Percentiles rank a stretch among this genome's conserved stretches.
Conservation (phyloP, 2,329 filamentous ascomycete genomes). For the Dichotomopilus funicola region DNA sequence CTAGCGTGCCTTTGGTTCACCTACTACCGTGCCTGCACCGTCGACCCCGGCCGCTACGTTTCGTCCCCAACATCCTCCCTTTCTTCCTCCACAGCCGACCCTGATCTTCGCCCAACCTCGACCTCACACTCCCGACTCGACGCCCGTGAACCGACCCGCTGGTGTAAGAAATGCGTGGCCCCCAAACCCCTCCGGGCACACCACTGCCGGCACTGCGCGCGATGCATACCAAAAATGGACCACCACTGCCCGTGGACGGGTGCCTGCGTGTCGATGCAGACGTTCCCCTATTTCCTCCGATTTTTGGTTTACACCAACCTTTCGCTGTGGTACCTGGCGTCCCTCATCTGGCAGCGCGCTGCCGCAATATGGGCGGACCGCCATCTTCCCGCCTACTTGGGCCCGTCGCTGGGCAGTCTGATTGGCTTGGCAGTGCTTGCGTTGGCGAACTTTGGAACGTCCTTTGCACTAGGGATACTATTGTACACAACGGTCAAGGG, state of each 20-base stretch:
- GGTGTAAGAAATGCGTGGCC: conserved; percentile 70
- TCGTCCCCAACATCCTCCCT: conserved; percentile 19
- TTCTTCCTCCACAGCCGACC: conserved; percentile 5
- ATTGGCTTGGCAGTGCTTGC: conserved; percentile 54
- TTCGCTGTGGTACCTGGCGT: conserved; percentile 55
- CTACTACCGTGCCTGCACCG: conserved; percentile 56
- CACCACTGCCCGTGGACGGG: conserved; percentile 81
- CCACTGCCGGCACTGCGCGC: conserved; percentile 70
- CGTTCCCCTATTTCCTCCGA: conserved; percentile 75
- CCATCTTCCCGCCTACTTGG: conserved; percentile 67
- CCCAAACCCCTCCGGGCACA: conserved; percentile 72
- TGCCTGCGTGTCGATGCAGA: conserved; percentile 77
- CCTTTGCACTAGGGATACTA: conserved; percentile 59
- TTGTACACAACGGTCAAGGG: conserved; percentile 55
- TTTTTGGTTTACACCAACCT: conserved; percentile 66
- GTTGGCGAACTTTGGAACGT: conserved; percentile 51
- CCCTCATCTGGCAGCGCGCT: conserved; percentile 55
- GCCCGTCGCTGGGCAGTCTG: conserved; percentile 56
- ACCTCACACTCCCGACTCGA: neutral
- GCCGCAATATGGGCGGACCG: conserved; percentile 56
- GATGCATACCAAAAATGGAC: conserved; percentile 76
- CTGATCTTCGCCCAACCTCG: conserved; percentile 20
- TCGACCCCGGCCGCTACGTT: conserved; percentile 51
- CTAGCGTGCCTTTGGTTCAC: conserved; percentile 60
- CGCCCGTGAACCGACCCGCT: conserved; percentile 33